Evolutionary conservation across 1,284 basidiomycete genomes (phyloP), one percentile per base, ranked within the genome.

Genomic region (Blastosporella zonata): DNA sequence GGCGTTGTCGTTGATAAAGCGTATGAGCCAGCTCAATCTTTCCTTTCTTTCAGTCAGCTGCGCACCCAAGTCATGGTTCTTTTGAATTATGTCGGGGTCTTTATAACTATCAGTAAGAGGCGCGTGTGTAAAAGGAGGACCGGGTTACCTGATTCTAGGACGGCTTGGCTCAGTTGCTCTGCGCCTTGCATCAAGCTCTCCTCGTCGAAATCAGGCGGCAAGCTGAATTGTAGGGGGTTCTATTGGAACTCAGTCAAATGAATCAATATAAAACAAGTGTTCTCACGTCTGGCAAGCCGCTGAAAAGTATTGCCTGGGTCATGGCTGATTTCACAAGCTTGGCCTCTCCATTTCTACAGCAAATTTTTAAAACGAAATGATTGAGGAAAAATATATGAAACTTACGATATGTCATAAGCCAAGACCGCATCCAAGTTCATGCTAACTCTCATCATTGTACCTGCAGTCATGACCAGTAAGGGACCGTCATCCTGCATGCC

Each of bases 241-340:
- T 5, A 31, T 6, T 31, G 29, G 3, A 31, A 3, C 12, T 31
- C 3, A 6, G 12, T 31, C 12, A 13, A 31, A 13, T 3, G 12
- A 31, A 3, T 31, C 12, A 31, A 6, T 9, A 12, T 7, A 31
- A 3, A 39, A 45, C 22, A 21, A 27, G n/a, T 20, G 4, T 29
- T 55, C 68, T 47, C 62, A 83, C 84, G 58, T 84, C 78, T 17
- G 77, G 69, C 55, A 81, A 70, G 20, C 87, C 77, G 3, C 87
- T 86, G 63, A 90, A 95, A 46, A 93, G 69, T 55, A 96, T 90
- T 7, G 90, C 91, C 63, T 94, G 90, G 47, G 87, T 92, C 77
- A 96, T 82, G 29, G 84, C 90, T 9, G 86, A 84, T 66, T 89
- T 88, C 59, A 95, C 80, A 28, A 91, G 70, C 43, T 79, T 78